These are phyloP conservation scores for Hymenoscyphus scutula DNA, from an alignment of 2,329 filamentous ascomycete species.

Conservation along the genomic window DNA sequence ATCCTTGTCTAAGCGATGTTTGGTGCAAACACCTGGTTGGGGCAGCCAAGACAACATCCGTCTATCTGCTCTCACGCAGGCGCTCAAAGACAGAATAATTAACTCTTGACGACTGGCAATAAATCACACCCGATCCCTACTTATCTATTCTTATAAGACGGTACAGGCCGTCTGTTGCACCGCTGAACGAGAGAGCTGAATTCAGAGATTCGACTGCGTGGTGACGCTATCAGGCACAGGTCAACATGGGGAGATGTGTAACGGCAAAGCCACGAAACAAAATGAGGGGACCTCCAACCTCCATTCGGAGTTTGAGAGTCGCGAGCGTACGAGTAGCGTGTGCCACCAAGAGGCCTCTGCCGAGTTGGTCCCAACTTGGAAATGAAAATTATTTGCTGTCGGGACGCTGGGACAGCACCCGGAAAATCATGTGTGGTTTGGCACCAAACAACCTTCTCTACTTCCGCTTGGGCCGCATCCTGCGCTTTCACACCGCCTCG, in stretches of 20 bases:
- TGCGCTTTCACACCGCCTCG: background rate
- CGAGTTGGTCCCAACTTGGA: background rate
- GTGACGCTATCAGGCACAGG: background rate
- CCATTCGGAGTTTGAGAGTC: background rate
- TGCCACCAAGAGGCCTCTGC: background rate
- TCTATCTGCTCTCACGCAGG: no score
- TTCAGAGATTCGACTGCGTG: background rate
- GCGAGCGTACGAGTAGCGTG: no score
- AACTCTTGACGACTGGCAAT: no score
- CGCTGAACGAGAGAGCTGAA: no score
- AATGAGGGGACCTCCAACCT: no score
- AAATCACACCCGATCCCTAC: background rate
- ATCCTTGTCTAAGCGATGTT: no score
- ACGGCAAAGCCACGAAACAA: background rate
- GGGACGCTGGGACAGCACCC: background rate
- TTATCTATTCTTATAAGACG: no score
- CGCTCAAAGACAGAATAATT: no score
- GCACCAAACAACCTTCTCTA: background rate
- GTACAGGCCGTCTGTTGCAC: no score
- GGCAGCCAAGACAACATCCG: no score
- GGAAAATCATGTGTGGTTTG: conserved; percentile 7
- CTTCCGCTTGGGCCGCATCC: conserved; percentile 2
- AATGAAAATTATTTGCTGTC: background rate
- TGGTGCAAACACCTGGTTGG: no score
- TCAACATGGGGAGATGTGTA: background rate